Evolutionary conservation across 495 filamentous ascomycete genomes (phyloP).

Genomic region (Penicillium diatomitis): DNA sequence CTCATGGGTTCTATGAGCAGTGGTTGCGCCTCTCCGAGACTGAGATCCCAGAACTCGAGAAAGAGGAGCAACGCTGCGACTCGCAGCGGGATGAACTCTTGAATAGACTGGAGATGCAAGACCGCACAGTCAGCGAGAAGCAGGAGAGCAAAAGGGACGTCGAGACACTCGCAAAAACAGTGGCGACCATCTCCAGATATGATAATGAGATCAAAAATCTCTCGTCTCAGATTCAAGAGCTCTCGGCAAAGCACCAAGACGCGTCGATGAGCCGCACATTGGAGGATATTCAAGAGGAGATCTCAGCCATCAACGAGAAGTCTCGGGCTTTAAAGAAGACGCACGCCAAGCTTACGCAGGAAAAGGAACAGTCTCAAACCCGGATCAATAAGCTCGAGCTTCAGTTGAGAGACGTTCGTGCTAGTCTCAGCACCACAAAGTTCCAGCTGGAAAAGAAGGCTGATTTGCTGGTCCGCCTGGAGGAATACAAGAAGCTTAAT

Average conservation of each 20-base stretch:
- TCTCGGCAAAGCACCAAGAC: constrained; percentile 62
- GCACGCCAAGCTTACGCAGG: constrained; percentile 52
- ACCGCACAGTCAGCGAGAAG: constrained; percentile 55
- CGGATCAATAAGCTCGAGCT: constrained; percentile 62
- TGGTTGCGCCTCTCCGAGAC: constrained; percentile 56
- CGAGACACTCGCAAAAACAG: constrained; percentile 64
- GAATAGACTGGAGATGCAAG: constrained; percentile 61
- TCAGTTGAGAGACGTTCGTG: constrained; percentile 57
- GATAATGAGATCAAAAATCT: constrained; percentile 60
- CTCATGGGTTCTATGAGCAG: constrained; percentile 59
- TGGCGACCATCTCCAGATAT: constrained; percentile 65
- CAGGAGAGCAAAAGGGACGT: constrained; percentile 61
- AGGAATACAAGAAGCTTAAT: constrained; percentile 60
- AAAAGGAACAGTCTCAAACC: constrained; percentile 62
- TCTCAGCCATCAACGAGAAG: constrained; percentile 58
- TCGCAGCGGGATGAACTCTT: constrained; percentile 50
- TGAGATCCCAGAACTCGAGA: constrained; percentile 61
- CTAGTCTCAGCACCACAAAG: constrained; percentile 56
- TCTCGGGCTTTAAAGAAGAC: constrained; percentile 50
- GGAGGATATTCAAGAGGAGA: constrained; percentile 76
- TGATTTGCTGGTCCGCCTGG: constrained; percentile 55
- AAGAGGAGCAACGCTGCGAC: constrained; percentile 48
- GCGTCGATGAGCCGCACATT: constrained; percentile 53
- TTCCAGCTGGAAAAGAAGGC: constrained; percentile 73
- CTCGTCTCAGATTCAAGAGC: constrained; percentile 58